phyloP scores from a whole-genome alignment of 306 rosid species.

The Fragaria ananassa region DNA sequence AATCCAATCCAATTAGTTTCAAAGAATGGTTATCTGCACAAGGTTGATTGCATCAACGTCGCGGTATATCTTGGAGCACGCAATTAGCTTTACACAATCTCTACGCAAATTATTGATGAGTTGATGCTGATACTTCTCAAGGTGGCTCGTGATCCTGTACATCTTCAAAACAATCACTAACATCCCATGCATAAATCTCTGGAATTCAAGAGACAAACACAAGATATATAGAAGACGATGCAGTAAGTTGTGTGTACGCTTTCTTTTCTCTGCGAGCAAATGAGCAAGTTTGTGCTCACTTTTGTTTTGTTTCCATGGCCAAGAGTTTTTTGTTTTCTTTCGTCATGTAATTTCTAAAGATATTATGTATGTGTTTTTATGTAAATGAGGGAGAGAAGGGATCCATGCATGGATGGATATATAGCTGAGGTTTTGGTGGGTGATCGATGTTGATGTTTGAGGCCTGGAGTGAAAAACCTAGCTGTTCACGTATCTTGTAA shows the following conservation, averaged over 20 bases:
- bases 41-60: not conserved
- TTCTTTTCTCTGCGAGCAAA: too few species aligned
- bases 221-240: too few species aligned
- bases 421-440: not conserved
- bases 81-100: not conserved
- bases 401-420: not conserved
- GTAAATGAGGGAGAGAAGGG: not conserved
- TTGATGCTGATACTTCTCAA: not conserved
- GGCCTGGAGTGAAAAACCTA: conserved; percentile 12
- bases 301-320: too few species aligned
- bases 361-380: not conserved
- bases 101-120: not conserved
- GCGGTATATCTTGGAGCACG: not conserved
- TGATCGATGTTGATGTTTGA: conserved; percentile 21
- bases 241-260: too few species aligned
- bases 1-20: not conserved
- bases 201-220: too few species aligned
- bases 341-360: not conserved
- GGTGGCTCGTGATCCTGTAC: conserved; percentile 7
- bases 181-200: not conserved
- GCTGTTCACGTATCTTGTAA: conserved; percentile 1
- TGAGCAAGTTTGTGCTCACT: too few species aligned
- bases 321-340: not conserved
- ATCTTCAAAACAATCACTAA: not conserved
- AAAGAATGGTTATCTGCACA: not conserved